A percentile compares a stretch with the other conserved stretches of the same genome.
Evolutionary conservation across 78 protist species (phyloP).

Genomic region (Speleostelium caveatum): DNA sequence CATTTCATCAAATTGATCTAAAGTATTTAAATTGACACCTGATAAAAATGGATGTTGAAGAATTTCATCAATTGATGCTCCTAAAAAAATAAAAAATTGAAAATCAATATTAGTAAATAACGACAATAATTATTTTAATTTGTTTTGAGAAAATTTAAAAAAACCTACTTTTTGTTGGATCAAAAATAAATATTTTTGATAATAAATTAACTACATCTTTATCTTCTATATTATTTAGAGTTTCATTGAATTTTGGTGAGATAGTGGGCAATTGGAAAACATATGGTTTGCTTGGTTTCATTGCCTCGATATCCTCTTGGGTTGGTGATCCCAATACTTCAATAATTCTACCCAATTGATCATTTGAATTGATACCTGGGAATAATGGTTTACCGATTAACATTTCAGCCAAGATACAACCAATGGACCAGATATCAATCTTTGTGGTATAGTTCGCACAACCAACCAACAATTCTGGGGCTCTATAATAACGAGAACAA

Average conservation of each 20-base stretch:
- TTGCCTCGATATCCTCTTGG: constrained; percentile 89
- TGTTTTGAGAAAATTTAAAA: no score
- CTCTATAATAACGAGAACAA: constrained; percentile 99
- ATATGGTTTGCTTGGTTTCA: constrained; percentile 94
- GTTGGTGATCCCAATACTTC: constrained; percentile 97
- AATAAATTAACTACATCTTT: constrained; percentile 95
- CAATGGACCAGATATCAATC: constrained; percentile 93
- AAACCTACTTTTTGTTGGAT: constrained; percentile 92
- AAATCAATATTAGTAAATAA: neutral
- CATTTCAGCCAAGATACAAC: constrained; percentile 97
- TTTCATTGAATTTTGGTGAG: constrained; percentile 24
- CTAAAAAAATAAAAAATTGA: neutral
- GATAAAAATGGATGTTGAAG: constrained; percentile 47
- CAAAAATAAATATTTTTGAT: constrained; percentile 89
- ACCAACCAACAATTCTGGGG: constrained; percentile 99
- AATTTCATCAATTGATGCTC: constrained; percentile 69
- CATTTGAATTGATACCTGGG: constrained; percentile 96
- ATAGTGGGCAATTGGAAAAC: constrained; percentile 86
- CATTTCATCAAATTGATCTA: constrained; percentile 73
- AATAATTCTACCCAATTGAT: constrained; percentile 98
- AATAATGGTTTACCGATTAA: constrained; percentile 96
- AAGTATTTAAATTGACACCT: constrained; percentile 23
- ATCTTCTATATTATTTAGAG: constrained; percentile 28
- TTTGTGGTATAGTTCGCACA: constrained; percentile 96
- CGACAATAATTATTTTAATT: neutral